These are phyloP conservation scores for Nicotiana undulata DNA, from an alignment of 257 asterid genomes.

Conservation along the genomic window DNA sequence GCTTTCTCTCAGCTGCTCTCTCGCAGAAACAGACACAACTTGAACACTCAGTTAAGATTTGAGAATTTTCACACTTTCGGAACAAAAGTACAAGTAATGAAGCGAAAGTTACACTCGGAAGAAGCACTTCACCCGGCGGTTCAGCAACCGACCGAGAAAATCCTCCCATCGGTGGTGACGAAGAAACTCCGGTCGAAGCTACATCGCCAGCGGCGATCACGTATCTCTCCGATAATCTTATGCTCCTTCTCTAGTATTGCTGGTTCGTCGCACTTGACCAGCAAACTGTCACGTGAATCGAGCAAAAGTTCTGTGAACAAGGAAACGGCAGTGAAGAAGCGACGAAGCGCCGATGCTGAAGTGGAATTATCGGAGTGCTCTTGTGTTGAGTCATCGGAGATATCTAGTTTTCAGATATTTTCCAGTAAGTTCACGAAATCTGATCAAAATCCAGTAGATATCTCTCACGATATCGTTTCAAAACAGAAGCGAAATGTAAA, in stretches of 20 bases:
- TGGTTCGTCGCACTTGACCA: constrained; percentile 22
- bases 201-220: constrained; percentile 48
- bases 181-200: constrained; percentile 68
- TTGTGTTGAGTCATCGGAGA: constrained; percentile 46
- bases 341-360: constrained; percentile 12
- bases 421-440: constrained; percentile 16
- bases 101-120: neutral
- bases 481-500: constrained; percentile 13
- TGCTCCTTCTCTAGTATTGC: constrained; percentile 25
- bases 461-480: constrained; percentile 2
- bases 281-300: constrained; percentile 4
- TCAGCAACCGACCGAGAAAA: too few relatives aligned
- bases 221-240: constrained; percentile 34
- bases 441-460: constrained; percentile 21
- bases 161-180: neutral
- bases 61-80: neutral
- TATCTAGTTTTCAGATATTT: too few relatives aligned
- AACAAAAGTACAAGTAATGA: neutral
- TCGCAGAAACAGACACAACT: neutral
- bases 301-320: too few relatives aligned
- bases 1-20: too few relatives aligned
- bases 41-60: too few relatives aligned
- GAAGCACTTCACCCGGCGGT: neutral
- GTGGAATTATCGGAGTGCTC: constrained; percentile 62
- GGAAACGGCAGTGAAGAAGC: neutral